Percentiles rank a stretch among this genome's conserved stretches.
Evolutionary conservation across 257 asterid species (phyloP).

Genomic region (Prunella vulgaris): DNA sequence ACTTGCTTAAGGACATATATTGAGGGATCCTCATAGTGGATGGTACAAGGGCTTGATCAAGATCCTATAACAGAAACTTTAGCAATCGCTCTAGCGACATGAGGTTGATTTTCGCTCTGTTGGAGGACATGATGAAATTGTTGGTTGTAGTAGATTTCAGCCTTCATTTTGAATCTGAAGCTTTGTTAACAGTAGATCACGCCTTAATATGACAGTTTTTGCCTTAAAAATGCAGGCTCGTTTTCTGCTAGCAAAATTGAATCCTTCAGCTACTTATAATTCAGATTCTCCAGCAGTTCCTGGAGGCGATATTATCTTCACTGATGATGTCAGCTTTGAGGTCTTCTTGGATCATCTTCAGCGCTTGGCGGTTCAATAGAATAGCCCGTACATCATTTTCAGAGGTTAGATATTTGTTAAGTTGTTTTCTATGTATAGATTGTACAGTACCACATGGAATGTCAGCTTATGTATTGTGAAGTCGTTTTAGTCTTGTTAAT

Average conservation of each 20-base stretch:
- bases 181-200: slow-evolving; percentile 8
- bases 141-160: slow-evolving; percentile 2
- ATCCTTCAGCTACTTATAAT: slow-evolving; percentile 94
- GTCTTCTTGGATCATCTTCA: slow-evolving; percentile 96
- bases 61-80: not conserved
- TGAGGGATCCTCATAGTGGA: not conserved
- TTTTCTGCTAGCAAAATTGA: slow-evolving; percentile 90
- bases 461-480: slow-evolving; percentile 13
- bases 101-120: slow-evolving; percentile 3
- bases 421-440: no score
- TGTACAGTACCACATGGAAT: slow-evolving; percentile 34
- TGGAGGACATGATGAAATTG: not conserved
- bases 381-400: slow-evolving; percentile 20
- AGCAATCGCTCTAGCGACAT: not conserved
- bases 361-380: slow-evolving; percentile 90
- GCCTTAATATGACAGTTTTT: slow-evolving; percentile 6
- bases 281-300: slow-evolving; percentile 58
- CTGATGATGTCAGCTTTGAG: slow-evolving; percentile 97
- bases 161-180: slow-evolving; percentile 10
- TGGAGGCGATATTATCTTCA: slow-evolving; percentile 86
- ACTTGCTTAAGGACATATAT: not conserved
- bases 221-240: slow-evolving; percentile 66
- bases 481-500: slow-evolving; percentile 25
- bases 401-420: slow-evolving; percentile 56
- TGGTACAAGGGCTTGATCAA: not conserved